Conservation (phyloP, 2,329 filamentous ascomycete genomes). For the Myriosclerotinia curreyana region DNA sequence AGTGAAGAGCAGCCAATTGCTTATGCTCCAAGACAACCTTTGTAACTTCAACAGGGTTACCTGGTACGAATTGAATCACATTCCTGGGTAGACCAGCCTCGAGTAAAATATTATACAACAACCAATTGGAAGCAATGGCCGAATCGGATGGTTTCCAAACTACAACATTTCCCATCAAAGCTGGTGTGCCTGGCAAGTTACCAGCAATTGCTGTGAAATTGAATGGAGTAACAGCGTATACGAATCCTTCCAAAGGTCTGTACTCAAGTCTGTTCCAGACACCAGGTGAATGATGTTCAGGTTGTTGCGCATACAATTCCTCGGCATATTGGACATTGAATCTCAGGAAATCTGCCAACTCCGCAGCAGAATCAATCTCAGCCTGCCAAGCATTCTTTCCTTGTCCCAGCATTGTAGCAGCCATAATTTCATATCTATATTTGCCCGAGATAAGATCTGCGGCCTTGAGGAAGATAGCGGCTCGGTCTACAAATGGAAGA, state of each 20-base stretch:
- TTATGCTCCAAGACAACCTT: slow-evolving; percentile 70
- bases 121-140: slow-evolving; percentile 83
- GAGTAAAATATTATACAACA: slow-evolving; percentile 83
- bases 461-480: slow-evolving; percentile 91
- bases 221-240: slow-evolving; percentile 91
- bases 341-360: slow-evolving; percentile 86
- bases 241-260: slow-evolving; percentile 87
- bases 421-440: slow-evolving; percentile 96
- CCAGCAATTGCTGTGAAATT: slow-evolving; percentile 95
- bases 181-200: slow-evolving; percentile 78
- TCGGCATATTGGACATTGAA: slow-evolving; percentile 95
- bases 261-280: slow-evolving; percentile 92
- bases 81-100: slow-evolving; percentile 85
- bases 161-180: slow-evolving; percentile 89
- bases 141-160: slow-evolving; percentile 92
- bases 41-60: slow-evolving; percentile 81
- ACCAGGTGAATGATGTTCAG: slow-evolving; percentile 74
- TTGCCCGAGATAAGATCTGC: slow-evolving; percentile 86
- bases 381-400: slow-evolving; percentile 99
- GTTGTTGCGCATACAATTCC: slow-evolving; percentile 84
- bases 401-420: slow-evolving; percentile 90
- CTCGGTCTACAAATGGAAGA: slow-evolving; percentile 84
- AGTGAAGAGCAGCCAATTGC: slow-evolving; percentile 88
- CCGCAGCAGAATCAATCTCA: slow-evolving; percentile 92
- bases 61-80: slow-evolving; percentile 91